A percentile compares a stretch with the other conserved stretches of the same genome.
Conservation (phyloP, 768 basidiomycete genomes). For the Podaxis sp. region DNA sequence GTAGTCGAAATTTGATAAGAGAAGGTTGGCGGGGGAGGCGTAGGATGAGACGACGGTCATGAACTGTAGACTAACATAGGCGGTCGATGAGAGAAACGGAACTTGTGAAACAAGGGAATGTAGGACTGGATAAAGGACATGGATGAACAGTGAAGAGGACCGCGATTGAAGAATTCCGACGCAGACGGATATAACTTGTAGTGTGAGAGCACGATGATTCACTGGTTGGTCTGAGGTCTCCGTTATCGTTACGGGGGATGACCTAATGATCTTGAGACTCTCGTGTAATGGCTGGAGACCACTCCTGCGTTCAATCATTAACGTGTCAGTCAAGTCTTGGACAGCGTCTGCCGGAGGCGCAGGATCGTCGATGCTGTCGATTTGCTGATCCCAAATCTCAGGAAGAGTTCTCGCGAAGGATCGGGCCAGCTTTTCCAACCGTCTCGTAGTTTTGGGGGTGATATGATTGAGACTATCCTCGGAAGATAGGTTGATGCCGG, state of each 20-base stretch:
- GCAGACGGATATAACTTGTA: slow-evolving; percentile 71
- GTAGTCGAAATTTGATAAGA: slow-evolving; percentile 96
- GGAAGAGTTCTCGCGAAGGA: slow-evolving; percentile 59
- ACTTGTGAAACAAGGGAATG: slow-evolving; percentile 76
- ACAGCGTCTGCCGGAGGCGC: slow-evolving; percentile 16
- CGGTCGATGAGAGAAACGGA: slow-evolving; percentile 69
- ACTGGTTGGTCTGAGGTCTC: slow-evolving; percentile 40
- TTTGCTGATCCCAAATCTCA: slow-evolving; percentile 63
- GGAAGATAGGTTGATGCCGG: slow-evolving; percentile 38
- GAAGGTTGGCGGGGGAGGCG: slow-evolving; percentile 82
- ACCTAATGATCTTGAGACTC: slow-evolving; percentile 44
- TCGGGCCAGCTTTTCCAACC: slow-evolving; percentile 61
- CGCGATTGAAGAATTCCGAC: slow-evolving; percentile 69
- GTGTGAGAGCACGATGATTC: slow-evolving; percentile 66
- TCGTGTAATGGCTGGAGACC: slow-evolving; percentile 64
- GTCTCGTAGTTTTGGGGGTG: slow-evolving; percentile 34
- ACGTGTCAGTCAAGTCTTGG: not conserved
- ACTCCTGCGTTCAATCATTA: slow-evolving; percentile 52
- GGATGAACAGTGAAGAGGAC: slow-evolving; percentile 71
- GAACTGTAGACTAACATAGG: slow-evolving; percentile 63
- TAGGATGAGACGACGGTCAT: slow-evolving; percentile 77
- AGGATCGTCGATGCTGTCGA: slow-evolving; percentile 20
- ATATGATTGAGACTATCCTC: slow-evolving; percentile 22
- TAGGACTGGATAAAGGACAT: slow-evolving; percentile 80
- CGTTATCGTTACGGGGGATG: slow-evolving; percentile 16